Evolutionary conservation across 2,329 filamentous ascomycete species (phyloP), one percentile per base, ranked within the genome.

Genomic region (Volutella citrinella): DNA sequence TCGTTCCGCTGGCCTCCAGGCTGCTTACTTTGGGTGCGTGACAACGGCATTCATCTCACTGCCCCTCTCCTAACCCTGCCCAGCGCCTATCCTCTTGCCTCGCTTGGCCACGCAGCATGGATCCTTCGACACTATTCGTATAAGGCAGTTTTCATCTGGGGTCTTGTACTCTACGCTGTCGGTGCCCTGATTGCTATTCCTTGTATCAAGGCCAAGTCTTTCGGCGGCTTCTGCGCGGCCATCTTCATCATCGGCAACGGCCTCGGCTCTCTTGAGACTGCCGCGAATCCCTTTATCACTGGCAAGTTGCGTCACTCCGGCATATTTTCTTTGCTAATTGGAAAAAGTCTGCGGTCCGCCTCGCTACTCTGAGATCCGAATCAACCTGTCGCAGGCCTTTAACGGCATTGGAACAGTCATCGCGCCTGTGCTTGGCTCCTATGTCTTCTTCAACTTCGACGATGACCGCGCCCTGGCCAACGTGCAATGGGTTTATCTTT

Each of bases 401-500:
- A 85, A 89, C 52, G 85, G 82, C 34, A 77, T 88, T 29, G 84
- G 84, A 21, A 82, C 82, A 8, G 80, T 88, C 29, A 50, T 88
- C 23, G 83, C 83, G 0, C 84, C 85, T 3, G 76, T 87, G 0
- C 68, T 89, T 8, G 85, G 82, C 26, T 83, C 80, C 3, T 81
- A 82, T 40, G 82, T 84, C 36, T 84, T 89, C 62, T 89, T 89
- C 64, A 75, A 72, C 36, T 74, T 77, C 29, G 68, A 72, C 36
- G 72, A 76, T 33, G 66, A 74, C 9, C 59, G 62, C 4, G 76
- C 78, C 1, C 66, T 87, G 4, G 69, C 70, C 45, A 80, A 81
- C 36, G 84, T 89, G 3, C 83, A 89, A 59, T 89, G 80, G 78
- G 81, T 87, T 1, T 89, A 89, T 48, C 72, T 87, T 5, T 76